phyloP scores from a whole-genome alignment of 192 early-diverging fungal species.

The Helicostylum pulchrum region DNA sequence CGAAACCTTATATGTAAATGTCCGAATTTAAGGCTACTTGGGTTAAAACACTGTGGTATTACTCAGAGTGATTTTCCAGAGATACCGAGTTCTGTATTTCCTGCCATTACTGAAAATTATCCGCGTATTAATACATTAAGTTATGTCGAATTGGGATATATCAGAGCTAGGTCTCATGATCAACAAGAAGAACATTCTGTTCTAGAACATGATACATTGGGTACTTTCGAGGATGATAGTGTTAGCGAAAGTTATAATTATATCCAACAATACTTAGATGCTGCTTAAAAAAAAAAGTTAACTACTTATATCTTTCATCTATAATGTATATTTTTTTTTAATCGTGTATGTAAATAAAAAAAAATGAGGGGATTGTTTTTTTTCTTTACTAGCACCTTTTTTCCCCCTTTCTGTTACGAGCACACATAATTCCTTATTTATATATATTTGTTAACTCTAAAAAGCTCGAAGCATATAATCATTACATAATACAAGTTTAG shows the following conservation, averaged over 20 bases:
- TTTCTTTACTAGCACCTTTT: too few relatives aligned
- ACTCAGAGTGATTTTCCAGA: slow-evolving; percentile 17
- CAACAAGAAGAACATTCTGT: not conserved
- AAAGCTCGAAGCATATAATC: too few relatives aligned
- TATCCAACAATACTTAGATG: slow-evolving; percentile 19
- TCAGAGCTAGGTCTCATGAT: not conserved
- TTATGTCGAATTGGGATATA: not conserved
- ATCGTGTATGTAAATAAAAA: too few relatives aligned
- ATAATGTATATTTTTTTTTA: too few relatives aligned
- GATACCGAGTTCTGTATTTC: not conserved
- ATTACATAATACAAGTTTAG: too few relatives aligned
- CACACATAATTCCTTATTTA: too few relatives aligned
- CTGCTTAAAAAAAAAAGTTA: too few relatives aligned
- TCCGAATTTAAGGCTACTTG: slow-evolving; percentile 18
- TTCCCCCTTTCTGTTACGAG: too few relatives aligned
- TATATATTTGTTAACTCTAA: too few relatives aligned
- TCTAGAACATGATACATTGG: not conserved
- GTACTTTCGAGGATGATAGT: not conserved
- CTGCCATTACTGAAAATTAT: not conserved
- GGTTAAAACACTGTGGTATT: slow-evolving; percentile 23
- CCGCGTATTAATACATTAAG: slow-evolving; percentile 3
- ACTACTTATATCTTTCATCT: too few relatives aligned
- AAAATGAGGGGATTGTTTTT: too few relatives aligned
- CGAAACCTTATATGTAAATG: slow-evolving; percentile 22
- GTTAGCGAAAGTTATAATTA: slow-evolving; percentile 18